phyloP scores from a whole-genome alignment of 228 moss, liverwort and hornwort genomes.

The Sphagnum magellanicum region DNA sequence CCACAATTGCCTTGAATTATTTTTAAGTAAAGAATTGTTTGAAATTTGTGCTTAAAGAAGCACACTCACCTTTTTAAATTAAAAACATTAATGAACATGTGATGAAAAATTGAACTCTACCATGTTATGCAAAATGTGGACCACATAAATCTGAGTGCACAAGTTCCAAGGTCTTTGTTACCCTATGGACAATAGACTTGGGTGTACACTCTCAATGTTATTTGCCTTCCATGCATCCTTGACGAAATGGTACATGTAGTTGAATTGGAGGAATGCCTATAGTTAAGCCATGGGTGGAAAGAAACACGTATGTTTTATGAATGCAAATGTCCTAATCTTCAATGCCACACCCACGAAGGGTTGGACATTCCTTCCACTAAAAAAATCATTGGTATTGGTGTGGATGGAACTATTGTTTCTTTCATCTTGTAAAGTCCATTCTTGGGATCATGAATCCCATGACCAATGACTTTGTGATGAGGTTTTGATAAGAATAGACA shows the following conservation, averaged over 20 bases:
- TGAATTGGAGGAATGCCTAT: not conserved
- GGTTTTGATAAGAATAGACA: not conserved
- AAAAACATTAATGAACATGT: not conserved
- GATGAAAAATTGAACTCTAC: not conserved
- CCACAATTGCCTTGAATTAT: no score
- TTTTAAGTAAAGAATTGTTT: no score
- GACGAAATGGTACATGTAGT: not conserved
- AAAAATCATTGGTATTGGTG: not conserved
- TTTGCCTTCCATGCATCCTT: not conserved
- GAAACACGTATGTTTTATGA: not conserved
- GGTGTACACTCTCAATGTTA: not conserved
- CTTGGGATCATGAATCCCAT: not conserved
- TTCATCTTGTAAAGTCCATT: not conserved
- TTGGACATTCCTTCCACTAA: not conserved
- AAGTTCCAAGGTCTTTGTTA: not conserved
- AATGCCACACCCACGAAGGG: not conserved
- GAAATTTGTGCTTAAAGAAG: no score
- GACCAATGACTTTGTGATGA: not conserved
- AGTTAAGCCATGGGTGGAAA: not conserved
- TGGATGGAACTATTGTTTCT: not conserved
- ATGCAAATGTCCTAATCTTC: not conserved
- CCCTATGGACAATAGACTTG: not conserved
- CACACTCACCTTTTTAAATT: not conserved
- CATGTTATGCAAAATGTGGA: not conserved
- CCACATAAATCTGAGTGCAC: not conserved